A percentile compares a stretch with the other conserved stretches of the same genome.
Conservation (phyloP, 805 yeast genomes). For the Monosporozyma servazzii region DNA sequence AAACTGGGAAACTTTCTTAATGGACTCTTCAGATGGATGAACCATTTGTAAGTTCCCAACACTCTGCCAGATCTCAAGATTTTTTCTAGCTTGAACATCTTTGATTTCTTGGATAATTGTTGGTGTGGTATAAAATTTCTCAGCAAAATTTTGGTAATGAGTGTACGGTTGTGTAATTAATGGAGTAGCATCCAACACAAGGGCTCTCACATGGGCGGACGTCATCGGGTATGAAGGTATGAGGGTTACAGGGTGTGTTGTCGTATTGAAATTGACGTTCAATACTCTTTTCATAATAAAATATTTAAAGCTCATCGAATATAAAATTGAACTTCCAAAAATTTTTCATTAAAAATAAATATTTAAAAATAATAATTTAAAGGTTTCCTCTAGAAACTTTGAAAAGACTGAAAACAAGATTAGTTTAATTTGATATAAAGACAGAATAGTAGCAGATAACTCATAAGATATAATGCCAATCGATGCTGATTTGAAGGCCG, state of each 20-base stretch:
- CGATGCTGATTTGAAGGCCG: slow-evolving; percentile 35
- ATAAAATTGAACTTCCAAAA: background rate
- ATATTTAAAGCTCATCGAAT: background rate
- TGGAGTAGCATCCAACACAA: slow-evolving; percentile 93
- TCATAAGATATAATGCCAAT: slow-evolving; percentile 18
- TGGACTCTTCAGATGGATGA: slow-evolving; percentile 63
- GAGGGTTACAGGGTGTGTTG: background rate
- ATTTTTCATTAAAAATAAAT: background rate
- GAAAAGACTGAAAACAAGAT: background rate
- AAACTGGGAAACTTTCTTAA: slow-evolving; percentile 62
- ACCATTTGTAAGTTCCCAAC: slow-evolving; percentile 50
- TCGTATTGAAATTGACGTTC: background rate
- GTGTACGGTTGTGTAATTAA: slow-evolving; percentile 77
- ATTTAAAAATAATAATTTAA: background rate
- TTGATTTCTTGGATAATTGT: slow-evolving; percentile 80
- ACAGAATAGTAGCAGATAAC: background rate
- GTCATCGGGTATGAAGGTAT: background rate
- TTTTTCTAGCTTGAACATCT: slow-evolving; percentile 76
- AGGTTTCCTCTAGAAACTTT: background rate
- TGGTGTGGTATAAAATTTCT: slow-evolving; percentile 77
- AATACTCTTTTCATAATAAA: background rate
- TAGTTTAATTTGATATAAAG: background rate
- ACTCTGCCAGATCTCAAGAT: slow-evolving; percentile 66
- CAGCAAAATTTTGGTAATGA: slow-evolving; percentile 60
- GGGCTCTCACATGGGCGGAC: slow-evolving; percentile 39